phyloP scores from a whole-genome alignment of 2,329 filamentous ascomycete genomes.

The Aspergillus fumigatus region DNA sequence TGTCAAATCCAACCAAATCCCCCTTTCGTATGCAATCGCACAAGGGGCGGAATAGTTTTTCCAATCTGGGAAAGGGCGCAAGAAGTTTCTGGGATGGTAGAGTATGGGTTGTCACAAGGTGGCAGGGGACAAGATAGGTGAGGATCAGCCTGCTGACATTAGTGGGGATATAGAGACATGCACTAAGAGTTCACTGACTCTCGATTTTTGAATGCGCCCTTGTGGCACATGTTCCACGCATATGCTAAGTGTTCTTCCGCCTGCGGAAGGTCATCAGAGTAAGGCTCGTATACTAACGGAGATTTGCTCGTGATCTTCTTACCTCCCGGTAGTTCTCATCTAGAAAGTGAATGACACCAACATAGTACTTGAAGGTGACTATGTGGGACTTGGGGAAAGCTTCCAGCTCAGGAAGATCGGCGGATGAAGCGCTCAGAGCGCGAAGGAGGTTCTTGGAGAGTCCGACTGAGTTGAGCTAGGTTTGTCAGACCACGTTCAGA shows the following conservation, averaged over 20 bases:
- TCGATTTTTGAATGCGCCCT: slow-evolving; percentile 66
- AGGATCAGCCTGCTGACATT: slow-evolving; percentile 66
- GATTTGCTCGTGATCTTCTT: slow-evolving; percentile 13
- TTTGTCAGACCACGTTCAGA: slow-evolving; percentile 5
- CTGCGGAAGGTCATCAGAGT: slow-evolving; percentile 35
- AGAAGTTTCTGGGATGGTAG: slow-evolving; percentile 72
- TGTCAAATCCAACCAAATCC: slow-evolving; percentile 78
- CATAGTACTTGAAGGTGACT: slow-evolving; percentile 95
- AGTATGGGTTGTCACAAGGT: slow-evolving; percentile 80
- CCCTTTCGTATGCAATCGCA: slow-evolving; percentile 74
- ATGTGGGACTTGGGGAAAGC: slow-evolving; percentile 84
- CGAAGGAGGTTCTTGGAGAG: slow-evolving; percentile 86
- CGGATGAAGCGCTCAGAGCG: slow-evolving; percentile 69
- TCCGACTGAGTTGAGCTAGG: slow-evolving; percentile 75
- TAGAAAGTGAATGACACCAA: slow-evolving; percentile 86
- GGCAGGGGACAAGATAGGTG: slow-evolving; percentile 90
- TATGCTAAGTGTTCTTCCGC: slow-evolving; percentile 75
- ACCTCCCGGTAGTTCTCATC: slow-evolving; percentile 88
- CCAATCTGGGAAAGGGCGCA: slow-evolving; percentile 68
- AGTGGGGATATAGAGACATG: slow-evolving; percentile 11
- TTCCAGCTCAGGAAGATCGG: slow-evolving; percentile 75
- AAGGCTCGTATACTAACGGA: background rate
- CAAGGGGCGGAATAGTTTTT: slow-evolving; percentile 73
- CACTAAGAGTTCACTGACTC: slow-evolving; percentile 55
- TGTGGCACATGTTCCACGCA: slow-evolving; percentile 79